Base-by-base conservation (phyloP, 2,329 filamentous ascomycete genomes). In the Talaromyces albobiverticillius region DNA sequence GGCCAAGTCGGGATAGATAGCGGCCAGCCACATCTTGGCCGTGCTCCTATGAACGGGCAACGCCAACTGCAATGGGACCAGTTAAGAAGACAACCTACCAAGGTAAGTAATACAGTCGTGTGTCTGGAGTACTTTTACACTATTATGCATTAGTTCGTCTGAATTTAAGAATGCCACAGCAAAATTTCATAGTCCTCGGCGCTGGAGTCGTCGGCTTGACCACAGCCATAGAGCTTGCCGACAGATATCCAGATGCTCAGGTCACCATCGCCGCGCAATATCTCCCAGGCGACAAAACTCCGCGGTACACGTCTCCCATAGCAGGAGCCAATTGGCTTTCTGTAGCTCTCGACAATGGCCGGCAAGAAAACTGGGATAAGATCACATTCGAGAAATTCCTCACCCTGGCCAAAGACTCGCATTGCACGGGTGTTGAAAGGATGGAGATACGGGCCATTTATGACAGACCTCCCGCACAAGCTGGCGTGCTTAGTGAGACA, bases 271-370 rank as follows among this genome's bases (percentile, higher is more conserved):
- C 36, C 14, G 46, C 46, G 10, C 32, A 36, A 7, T 36, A 48
- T 26, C 25, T 48, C 10, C 46, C 46, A 6, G 46, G 46, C 14
- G 46, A 48, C 18, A 23, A 36, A 18, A 36, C 18, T 13, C 10
- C 23, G 5, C 10, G 11, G 7, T 48, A 48, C 29, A 36, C 31
- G 20, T 48, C 46, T 6, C 22, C 25, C n/a, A 36, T 34, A 36
- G 46, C 46, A 38, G 46, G 46, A 10, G 32, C 46, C n/a, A 48
- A 48, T 38, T 48, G 46, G 46, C 32, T 48, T 11, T 38, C 32
- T 10, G 32, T 36, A 22, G 46, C 32, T 38, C 31, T 25, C 31
- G 36, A 48, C 16, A 36, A 36, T 34, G 22, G 32, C 25, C 10
- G 22, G 8, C 32, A 48, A 25, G 46, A 23, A 25, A 36, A n/a